Evolutionary conservation across 2,329 filamentous ascomycete species (phyloP), one percentile per base, ranked within the genome.

Genomic region (Verticillium alfalfae): DNA sequence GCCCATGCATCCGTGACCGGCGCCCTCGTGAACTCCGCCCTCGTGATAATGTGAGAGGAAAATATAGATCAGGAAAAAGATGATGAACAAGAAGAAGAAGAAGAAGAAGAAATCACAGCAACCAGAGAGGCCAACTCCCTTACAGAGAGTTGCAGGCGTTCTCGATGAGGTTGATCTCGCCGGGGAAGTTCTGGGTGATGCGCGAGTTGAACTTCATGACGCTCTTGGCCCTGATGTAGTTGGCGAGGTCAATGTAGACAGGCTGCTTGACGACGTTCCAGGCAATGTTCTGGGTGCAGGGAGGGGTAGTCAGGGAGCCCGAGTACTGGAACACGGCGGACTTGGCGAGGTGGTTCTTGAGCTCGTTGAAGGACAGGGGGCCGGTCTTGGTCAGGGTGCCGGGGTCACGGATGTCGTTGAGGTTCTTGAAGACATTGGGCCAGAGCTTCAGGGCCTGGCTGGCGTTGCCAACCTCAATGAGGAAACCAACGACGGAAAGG

Each of bases 251-350:
- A 64, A 87, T 72, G 39, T 72, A 70, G 3, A 86, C 69, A 41
- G 79, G 78, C 61, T 81, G 66, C 63, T 76, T 73, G 65, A 79
- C 80, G 52, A 86, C 72, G 57, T 84, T 72, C 77, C 84, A 87
- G 10, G 71, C 75, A 26, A 88, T 74, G 34, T 80, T 80, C 71
- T 88, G 84, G 16, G 77, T 76, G 73, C 86, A 88, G 4, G 86
- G 86, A 22, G 86, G 86, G 0, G 85, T 88, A 49, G 86, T 88
- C 56, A 88, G 76, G 18, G 83, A 86, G 22, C 86, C 86, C 13
- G 72, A 70, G 75, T 88, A 88, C 62, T 78, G 76, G 67, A 77
- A 79, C 60, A 83, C 71, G 5, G 73, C 74, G 2, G 68, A 68
- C 31, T 75, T 71, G 2, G 70, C 59, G 56, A 83, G 68, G 45